Evolutionary conservation across 2,329 filamentous ascomycete species (phyloP).

Genomic region (Emergomyces pasteurianus): DNA sequence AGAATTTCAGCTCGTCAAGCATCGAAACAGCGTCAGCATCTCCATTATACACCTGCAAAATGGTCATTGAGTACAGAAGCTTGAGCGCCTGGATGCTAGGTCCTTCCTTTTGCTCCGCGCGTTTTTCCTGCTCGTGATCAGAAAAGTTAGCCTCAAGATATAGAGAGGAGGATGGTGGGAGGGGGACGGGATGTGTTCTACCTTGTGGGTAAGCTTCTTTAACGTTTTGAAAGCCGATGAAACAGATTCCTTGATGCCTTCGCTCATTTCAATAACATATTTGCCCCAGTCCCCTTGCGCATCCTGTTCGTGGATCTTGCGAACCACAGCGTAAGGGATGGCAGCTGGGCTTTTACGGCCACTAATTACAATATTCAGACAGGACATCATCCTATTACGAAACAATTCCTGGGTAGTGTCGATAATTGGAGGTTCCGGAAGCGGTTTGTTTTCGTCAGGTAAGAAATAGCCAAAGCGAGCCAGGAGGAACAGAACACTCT

Average conservation of each 20-base stretch:
- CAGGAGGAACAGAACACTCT: slow-evolving; percentile 34
- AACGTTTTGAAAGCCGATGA: slow-evolving; percentile 32
- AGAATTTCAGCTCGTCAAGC: slow-evolving; percentile 67
- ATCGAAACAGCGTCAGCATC: slow-evolving; percentile 76
- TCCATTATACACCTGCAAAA: slow-evolving; percentile 82
- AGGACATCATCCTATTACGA: slow-evolving; percentile 44
- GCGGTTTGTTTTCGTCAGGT: slow-evolving; percentile 19
- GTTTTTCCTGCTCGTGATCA: slow-evolving; percentile 32
- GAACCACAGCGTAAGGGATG: slow-evolving; percentile 30
- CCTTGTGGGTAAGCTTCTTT: slow-evolving; percentile 27
- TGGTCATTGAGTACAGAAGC: slow-evolving; percentile 69
- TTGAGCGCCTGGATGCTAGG: slow-evolving; percentile 52
- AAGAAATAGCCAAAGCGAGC: slow-evolving; percentile 41
- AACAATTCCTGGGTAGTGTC: slow-evolving; percentile 40
- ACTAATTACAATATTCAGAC: slow-evolving; percentile 40
- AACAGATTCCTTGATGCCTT: slow-evolving; percentile 31
- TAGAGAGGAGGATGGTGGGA: background rate
- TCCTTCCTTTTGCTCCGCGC: slow-evolving; percentile 37
- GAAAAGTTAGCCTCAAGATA: background rate
- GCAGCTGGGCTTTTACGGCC: slow-evolving; percentile 25
- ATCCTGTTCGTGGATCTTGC: slow-evolving; percentile 28
- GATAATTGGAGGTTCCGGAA: slow-evolving; percentile 34
- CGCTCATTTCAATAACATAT: slow-evolving; percentile 39
- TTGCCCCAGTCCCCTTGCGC: slow-evolving; percentile 26
- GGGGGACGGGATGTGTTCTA: slow-evolving; percentile 8